Evolutionary conservation across 805 yeast genomes (phyloP).

Genomic region (Cyberlindnera maclurae): DNA sequence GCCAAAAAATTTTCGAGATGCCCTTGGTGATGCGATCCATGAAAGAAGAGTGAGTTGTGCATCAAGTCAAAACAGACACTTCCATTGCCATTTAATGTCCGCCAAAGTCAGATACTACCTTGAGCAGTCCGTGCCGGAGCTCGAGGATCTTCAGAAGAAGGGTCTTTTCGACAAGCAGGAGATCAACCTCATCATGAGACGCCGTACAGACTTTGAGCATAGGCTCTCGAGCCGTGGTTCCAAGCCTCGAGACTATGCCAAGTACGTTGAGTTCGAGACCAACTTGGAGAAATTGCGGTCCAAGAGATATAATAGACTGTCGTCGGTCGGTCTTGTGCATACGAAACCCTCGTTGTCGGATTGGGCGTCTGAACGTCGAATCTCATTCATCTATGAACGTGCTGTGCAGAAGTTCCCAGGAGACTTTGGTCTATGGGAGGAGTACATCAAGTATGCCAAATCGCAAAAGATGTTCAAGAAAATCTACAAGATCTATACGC

Average conservation of each 20-base stretch:
- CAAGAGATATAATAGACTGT: conserved; percentile 60
- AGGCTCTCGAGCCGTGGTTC: conserved; percentile 79
- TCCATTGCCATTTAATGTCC: conserved; percentile 3
- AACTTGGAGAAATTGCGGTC: conserved; percentile 72
- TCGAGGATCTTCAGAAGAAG: conserved; percentile 77
- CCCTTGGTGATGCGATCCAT: too few relatives aligned
- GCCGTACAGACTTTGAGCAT: conserved; percentile 94
- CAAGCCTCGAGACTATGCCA: conserved; percentile 65
- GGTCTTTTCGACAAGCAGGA: conserved; percentile 81
- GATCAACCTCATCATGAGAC: conserved; percentile 77
- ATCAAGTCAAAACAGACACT: background rate
- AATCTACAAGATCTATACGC: conserved; percentile 69
- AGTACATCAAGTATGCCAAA: conserved; percentile 64
- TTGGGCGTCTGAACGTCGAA: conserved; percentile 80
- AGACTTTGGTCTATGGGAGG: conserved; percentile 71
- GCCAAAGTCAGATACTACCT: conserved; percentile 47
- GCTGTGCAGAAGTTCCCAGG: conserved; percentile 76
- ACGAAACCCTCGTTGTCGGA: conserved; percentile 64
- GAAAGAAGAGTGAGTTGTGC: too few relatives aligned
- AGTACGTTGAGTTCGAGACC: conserved; percentile 73
- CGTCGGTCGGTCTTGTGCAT: conserved; percentile 48
- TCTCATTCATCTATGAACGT: conserved; percentile 76
- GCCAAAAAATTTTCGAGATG: background rate
- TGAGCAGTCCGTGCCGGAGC: conserved; percentile 80
- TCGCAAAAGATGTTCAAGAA: conserved; percentile 61